Conservation (phyloP, 1,284 basidiomycete species). For the Hypsizygus ulmarius region DNA sequence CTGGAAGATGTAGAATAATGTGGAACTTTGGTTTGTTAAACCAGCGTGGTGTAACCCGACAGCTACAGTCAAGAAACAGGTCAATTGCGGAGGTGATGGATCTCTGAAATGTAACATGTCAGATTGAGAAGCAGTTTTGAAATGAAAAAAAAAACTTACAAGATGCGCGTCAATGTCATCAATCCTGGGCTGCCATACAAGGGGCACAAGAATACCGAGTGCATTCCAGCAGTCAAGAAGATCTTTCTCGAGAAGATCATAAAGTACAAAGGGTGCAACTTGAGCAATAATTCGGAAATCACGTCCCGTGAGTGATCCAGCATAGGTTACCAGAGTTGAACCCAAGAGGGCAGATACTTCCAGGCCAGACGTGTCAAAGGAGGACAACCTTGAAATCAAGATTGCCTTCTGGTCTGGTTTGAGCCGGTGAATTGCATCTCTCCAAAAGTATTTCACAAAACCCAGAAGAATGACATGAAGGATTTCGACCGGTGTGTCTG, state of each 20-base stretch:
- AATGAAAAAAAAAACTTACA: slow-evolving; percentile 21
- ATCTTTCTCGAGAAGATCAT: slow-evolving; percentile 17
- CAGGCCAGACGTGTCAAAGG: slow-evolving; percentile 28
- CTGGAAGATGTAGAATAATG: slow-evolving; percentile 32
- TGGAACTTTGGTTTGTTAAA: slow-evolving; percentile 43
- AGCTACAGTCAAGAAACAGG: slow-evolving; percentile 27
- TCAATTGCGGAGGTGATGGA: slow-evolving; percentile 23
- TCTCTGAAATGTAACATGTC: neutral
- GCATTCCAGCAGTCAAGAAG: slow-evolving; percentile 27
- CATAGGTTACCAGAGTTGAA: slow-evolving; percentile 33
- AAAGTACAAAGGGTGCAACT: slow-evolving; percentile 35
- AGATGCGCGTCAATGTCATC: slow-evolving; percentile 29
- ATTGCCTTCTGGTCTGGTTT: slow-evolving; percentile 23
- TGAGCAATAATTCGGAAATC: slow-evolving; percentile 37
- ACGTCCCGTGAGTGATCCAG: slow-evolving; percentile 32
- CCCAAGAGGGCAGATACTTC: slow-evolving; percentile 28
- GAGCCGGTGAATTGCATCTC: slow-evolving; percentile 30
- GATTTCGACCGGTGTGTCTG: slow-evolving; percentile 36
- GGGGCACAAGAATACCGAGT: slow-evolving; percentile 29
- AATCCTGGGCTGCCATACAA: slow-evolving; percentile 37
- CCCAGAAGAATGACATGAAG: slow-evolving; percentile 38
- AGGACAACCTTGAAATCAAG: slow-evolving; percentile 23
- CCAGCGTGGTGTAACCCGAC: slow-evolving; percentile 29
- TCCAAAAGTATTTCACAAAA: slow-evolving; percentile 39
- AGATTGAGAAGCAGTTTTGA: neutral